Conservation (phyloP, 805 yeast species). For the Zygosaccharomyces bailii region DNA sequence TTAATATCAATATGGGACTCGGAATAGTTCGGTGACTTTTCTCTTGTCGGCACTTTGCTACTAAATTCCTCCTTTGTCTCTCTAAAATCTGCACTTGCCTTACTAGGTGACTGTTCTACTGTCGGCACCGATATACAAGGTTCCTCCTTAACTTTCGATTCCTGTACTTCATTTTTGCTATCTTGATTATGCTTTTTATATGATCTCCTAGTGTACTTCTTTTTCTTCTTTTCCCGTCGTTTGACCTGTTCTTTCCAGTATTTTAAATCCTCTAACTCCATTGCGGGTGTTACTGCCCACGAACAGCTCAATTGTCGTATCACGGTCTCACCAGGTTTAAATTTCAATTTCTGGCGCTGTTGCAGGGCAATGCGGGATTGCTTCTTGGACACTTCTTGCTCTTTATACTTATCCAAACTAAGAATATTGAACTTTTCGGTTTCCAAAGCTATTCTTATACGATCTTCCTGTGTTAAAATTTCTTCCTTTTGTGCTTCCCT, state of each 20-base stretch:
- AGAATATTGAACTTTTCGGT: slow-evolving; percentile 76
- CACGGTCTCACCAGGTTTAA: slow-evolving; percentile 45
- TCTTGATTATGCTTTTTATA: slow-evolving; percentile 33
- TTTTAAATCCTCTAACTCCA: slow-evolving; percentile 53
- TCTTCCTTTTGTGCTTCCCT: slow-evolving; percentile 43
- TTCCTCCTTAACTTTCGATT: slow-evolving; percentile 1
- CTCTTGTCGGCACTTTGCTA: too few relatives aligned
- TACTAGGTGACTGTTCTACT: background rate
- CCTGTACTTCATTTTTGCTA: slow-evolving; percentile 1
- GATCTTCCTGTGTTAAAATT: slow-evolving; percentile 42
- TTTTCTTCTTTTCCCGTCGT: slow-evolving; percentile 42
- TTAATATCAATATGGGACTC: too few relatives aligned
- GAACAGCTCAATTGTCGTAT: slow-evolving; percentile 21
- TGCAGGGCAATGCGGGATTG: slow-evolving; percentile 71
- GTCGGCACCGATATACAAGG: background rate
- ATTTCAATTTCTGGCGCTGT: slow-evolving; percentile 57
- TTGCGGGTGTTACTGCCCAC: slow-evolving; percentile 53
- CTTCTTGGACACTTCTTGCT: slow-evolving; percentile 79
- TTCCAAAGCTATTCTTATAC: slow-evolving; percentile 71
- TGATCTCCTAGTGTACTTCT: slow-evolving; percentile 43
- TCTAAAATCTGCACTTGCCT: too few relatives aligned
- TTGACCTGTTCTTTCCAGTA: slow-evolving; percentile 40
- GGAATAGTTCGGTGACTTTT: too few relatives aligned
- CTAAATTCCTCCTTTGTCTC: too few relatives aligned
- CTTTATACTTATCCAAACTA: slow-evolving; percentile 73